Conservation (phyloP, 2,329 filamentous ascomycete genomes). For the Nemania serpens region DNA sequence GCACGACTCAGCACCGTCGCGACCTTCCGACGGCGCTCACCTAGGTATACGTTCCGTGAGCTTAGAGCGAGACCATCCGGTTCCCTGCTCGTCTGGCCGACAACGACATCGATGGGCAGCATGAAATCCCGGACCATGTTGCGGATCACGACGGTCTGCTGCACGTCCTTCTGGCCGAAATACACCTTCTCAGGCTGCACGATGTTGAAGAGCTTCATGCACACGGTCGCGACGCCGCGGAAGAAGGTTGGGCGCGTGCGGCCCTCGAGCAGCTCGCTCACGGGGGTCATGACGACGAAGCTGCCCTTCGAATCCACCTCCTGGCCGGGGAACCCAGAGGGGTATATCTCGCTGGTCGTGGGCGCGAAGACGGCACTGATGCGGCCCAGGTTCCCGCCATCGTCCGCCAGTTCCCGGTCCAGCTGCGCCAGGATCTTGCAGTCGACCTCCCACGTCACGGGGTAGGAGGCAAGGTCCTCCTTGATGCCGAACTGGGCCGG, state of each 20-base stretch:
- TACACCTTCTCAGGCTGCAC: conserved; percentile 78
- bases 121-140: conserved; percentile 88
- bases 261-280: conserved; percentile 82
- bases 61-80: conserved; percentile 85
- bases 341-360: conserved; percentile 83
- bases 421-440: conserved; percentile 67
- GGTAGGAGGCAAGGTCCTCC: conserved; percentile 89
- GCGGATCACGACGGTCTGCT: conserved; percentile 90
- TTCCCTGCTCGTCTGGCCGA: conserved; percentile 78
- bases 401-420: conserved; percentile 72
- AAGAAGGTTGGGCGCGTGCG: conserved; percentile 91
- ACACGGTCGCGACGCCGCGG: conserved; percentile 92
- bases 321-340: conserved; percentile 73
- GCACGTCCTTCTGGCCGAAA: conserved; percentile 97
- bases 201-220: conserved; percentile 91
- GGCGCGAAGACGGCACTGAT: conserved; percentile 88
- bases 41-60: conserved; percentile 92
- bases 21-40: conserved; percentile 69
- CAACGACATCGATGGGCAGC: conserved; percentile 72
- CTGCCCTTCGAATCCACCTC: conserved; percentile 78
- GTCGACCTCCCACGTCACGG: conserved; percentile 85
- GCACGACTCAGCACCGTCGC: conserved; percentile 74
- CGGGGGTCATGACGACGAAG: conserved; percentile 88
- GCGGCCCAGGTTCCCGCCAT: conserved; percentile 64
- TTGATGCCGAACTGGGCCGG: conserved; percentile 91